Percentiles rank a stretch among this genome's conserved stretches.
These are phyloP conservation scores for Cunninghamia lanceolata DNA, from an alignment of 75 land plant species.

Conservation along the genomic window DNA sequence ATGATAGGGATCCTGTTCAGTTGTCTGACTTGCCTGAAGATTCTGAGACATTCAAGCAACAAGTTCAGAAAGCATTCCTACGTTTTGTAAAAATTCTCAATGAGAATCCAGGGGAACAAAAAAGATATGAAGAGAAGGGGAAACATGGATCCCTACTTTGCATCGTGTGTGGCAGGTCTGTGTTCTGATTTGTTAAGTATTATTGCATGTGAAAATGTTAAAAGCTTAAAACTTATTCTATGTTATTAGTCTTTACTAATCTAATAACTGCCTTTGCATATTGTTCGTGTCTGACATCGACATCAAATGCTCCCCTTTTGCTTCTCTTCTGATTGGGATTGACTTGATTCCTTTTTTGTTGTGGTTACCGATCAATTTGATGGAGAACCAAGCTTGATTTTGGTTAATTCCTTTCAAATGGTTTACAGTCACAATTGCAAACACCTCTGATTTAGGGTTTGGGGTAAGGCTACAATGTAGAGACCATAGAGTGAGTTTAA, in stretches of 20 bases:
- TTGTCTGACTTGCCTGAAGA: slow-evolving; percentile 38
- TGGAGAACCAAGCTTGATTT: background rate
- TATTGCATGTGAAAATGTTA: slow-evolving; percentile 6
- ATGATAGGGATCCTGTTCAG: background rate
- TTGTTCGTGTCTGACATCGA: background rate
- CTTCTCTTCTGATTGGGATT: background rate
- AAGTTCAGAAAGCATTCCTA: slow-evolving; percentile 43
- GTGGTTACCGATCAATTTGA: background rate
- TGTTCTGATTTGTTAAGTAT: slow-evolving; percentile 17
- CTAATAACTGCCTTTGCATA: background rate
- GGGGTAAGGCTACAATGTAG: background rate
- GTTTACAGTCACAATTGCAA: background rate
- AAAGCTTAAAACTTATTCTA: background rate
- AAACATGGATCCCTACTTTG: slow-evolving; percentile 27
- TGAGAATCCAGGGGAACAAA: slow-evolving; percentile 29
- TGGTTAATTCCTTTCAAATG: background rate
- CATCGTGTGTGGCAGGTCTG: slow-evolving; percentile 62
- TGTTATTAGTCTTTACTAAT: background rate
- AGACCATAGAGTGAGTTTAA: background rate
- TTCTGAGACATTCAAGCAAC: slow-evolving; percentile 45
- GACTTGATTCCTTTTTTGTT: background rate
- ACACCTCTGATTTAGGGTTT: background rate
- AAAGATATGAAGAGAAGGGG: slow-evolving; percentile 34
- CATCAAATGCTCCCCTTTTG: background rate
- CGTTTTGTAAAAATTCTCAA: slow-evolving; percentile 37